These are phyloP conservation scores for Amanita exitialis DNA, from an alignment of 768 basidiomycete species.

Conservation along the genomic window DNA sequence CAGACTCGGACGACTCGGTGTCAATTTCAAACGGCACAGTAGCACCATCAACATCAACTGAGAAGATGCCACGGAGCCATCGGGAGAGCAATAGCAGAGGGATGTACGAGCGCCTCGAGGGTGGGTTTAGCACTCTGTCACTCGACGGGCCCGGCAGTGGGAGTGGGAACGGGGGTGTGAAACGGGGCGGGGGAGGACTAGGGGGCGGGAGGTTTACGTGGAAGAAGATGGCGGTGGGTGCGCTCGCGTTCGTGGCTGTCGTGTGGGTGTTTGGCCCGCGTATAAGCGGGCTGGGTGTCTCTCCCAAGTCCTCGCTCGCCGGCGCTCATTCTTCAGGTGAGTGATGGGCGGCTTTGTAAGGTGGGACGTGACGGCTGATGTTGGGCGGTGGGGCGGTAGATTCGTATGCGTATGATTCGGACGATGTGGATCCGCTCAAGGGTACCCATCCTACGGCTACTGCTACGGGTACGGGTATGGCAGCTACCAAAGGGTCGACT, in stretches of 20 bases:
- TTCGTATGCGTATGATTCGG: too few relatives aligned
- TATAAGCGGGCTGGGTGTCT: constrained; percentile 14
- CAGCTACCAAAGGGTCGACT: too few relatives aligned
- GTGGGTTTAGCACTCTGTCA: neutral
- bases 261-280: constrained; percentile 63
- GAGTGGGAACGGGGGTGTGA: too few relatives aligned
- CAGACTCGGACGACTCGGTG: too few relatives aligned
- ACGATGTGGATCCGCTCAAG: too few relatives aligned
- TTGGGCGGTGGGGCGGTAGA: too few relatives aligned
- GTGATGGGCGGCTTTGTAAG: too few relatives aligned
- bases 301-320: constrained; percentile 10
- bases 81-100: neutral
- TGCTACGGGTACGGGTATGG: too few relatives aligned
- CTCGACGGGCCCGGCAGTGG: neutral
- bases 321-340: neutral
- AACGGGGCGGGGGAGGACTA: too few relatives aligned
- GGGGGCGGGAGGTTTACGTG: constrained; percentile 32
- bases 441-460: too few relatives aligned
- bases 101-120: constrained; percentile 2
- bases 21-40: neutral
- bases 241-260: constrained; percentile 41
- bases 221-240: constrained; percentile 61
- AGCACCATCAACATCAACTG: neutral
- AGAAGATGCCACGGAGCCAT: neutral
- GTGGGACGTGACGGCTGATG: too few relatives aligned